Conservation (phyloP, 2,329 filamentous ascomycete genomes). For the Cephalotrichum gorgonifer region DNA sequence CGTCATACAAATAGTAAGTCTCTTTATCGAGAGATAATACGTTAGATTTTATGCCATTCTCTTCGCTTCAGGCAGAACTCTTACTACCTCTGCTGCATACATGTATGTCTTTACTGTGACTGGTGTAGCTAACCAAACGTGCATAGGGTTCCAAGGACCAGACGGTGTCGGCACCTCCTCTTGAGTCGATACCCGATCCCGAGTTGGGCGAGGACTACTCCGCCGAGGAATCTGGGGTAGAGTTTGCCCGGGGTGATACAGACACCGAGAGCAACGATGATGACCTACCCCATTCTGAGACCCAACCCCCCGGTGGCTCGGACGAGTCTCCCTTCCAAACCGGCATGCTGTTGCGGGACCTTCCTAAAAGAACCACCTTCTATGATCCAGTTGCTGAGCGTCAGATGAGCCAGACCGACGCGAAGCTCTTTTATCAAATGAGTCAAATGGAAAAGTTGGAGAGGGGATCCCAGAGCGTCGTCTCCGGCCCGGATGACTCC, state of each 20-base stretch:
- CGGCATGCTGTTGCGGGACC: slow-evolving; percentile 50
- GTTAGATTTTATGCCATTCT: too few species aligned
- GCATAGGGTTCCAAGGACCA: not conserved
- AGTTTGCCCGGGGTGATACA: not conserved
- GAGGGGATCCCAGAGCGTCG: not conserved
- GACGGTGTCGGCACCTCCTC: not conserved
- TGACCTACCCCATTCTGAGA: slow-evolving; percentile 1
- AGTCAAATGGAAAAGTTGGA: not conserved
- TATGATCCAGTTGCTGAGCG: slow-evolving; percentile 93
- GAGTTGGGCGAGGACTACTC: slow-evolving; percentile 21
- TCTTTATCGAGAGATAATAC: not conserved
- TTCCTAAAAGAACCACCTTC: slow-evolving; percentile 67
- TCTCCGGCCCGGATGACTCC: not conserved
- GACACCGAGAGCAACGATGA: slow-evolving; percentile 6
- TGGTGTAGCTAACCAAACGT: not conserved
- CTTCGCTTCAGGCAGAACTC: not conserved
- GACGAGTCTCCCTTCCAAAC: slow-evolving; percentile 25
- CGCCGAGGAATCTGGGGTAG: slow-evolving; percentile 7
- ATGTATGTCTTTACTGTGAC: not conserved
- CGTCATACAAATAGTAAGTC: not conserved
- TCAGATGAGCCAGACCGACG: slow-evolving; percentile 86
- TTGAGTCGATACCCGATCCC: not conserved
- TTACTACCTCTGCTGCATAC: not conserved
- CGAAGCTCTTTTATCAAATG: slow-evolving; percentile 85
- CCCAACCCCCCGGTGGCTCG: slow-evolving; percentile 2